These are phyloP conservation scores for Scytalidium lignicola DNA, from an alignment of 2,329 filamentous ascomycete species.

Conservation along the genomic window DNA sequence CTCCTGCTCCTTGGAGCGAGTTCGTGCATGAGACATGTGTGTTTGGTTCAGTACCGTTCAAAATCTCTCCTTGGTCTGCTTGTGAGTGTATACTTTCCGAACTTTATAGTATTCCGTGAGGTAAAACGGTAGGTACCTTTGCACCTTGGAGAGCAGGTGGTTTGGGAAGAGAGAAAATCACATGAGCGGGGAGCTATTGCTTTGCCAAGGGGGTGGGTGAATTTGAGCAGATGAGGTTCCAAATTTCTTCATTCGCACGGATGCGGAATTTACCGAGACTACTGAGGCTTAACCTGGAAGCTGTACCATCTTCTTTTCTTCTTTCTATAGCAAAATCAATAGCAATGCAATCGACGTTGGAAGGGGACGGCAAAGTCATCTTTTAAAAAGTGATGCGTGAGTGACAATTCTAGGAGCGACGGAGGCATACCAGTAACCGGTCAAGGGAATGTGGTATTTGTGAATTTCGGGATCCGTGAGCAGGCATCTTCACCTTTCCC, in stretches of 20 bases:
- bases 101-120: no score
- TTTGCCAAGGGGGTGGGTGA: background rate
- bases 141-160: no score
- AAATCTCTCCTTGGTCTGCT: no score
- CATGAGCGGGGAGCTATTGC: background rate
- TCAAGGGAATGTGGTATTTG: background rate
- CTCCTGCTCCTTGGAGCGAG: no score
- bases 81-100: no score
- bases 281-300: background rate
- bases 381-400: conserved; percentile 23
- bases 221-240: no score
- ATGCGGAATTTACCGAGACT: background rate
- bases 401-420: conserved; percentile 10
- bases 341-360: conserved; percentile 19
- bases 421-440: conserved; percentile 7
- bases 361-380: conserved; percentile 12
- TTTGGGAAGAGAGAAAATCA: background rate
- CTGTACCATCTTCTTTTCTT: background rate
- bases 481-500: background rate
- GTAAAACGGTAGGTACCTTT: no score
- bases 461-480: background rate
- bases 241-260: background rate
- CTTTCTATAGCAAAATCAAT: conserved; percentile 22
- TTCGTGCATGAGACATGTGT: no score
- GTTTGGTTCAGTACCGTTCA: no score